These are phyloP conservation scores for Nepenthes alata DNA, from an alignment of 179 eudicot species.

Conservation along the genomic window DNA sequence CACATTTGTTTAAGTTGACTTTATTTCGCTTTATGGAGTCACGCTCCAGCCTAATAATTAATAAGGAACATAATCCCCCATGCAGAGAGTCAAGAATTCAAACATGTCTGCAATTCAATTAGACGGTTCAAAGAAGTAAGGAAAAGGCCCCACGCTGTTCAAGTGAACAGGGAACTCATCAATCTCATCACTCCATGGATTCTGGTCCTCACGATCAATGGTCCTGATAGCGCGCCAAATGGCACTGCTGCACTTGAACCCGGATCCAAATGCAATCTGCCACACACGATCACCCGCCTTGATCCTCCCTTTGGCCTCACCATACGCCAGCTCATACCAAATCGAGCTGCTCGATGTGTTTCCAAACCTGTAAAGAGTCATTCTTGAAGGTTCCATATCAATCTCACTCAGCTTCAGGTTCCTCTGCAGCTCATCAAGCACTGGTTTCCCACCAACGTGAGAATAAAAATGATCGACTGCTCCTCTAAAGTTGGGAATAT, in stretches of 20 bases:
- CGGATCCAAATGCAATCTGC: slow-evolving; percentile 47
- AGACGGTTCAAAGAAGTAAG: slow-evolving; percentile 10
- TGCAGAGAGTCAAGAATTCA: too few relatives aligned
- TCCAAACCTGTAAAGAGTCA: slow-evolving; percentile 38
- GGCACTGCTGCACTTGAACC: slow-evolving; percentile 38
- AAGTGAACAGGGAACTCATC: slow-evolving; percentile 20
- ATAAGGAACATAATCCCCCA: too few relatives aligned
- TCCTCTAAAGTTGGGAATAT: slow-evolving; percentile 17
- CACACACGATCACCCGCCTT: slow-evolving; percentile 31
- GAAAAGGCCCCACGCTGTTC: slow-evolving; percentile 1
- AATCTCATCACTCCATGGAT: slow-evolving; percentile 40
- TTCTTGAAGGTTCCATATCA: slow-evolving; percentile 36
- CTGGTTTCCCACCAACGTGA: slow-evolving; percentile 29
- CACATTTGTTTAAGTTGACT: too few relatives aligned
- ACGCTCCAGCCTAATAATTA: too few relatives aligned
- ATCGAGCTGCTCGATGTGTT: slow-evolving; percentile 37
- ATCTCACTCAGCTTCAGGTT: slow-evolving; percentile 12
- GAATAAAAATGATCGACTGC: slow-evolving; percentile 15
- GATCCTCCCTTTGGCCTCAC: slow-evolving; percentile 39
- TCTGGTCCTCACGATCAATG: slow-evolving; percentile 15
- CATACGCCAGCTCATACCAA: slow-evolving; percentile 42
- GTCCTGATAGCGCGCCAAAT: slow-evolving; percentile 28
- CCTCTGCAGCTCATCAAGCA: slow-evolving; percentile 26
- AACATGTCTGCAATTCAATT: background rate
- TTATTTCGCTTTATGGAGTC: too few relatives aligned